Percentiles rank a stretch among this genome's conserved stretches.
Conservation (phyloP, 2,329 filamentous ascomycete species). For the Annulohypoxylon truncatum region DNA sequence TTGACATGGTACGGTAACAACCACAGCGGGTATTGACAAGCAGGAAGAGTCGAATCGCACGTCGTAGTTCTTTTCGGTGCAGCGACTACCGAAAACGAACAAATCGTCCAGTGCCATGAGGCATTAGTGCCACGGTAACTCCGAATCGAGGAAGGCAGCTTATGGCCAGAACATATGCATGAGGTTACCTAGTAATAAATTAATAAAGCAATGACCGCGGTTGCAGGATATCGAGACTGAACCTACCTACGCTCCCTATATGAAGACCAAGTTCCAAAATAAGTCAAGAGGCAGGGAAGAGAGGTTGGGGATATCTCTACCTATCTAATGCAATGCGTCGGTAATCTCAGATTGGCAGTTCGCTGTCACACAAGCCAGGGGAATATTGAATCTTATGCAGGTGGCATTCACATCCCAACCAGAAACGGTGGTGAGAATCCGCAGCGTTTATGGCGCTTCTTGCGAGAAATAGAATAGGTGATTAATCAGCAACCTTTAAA, state of each 20-base stretch:
- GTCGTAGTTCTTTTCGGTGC: slow-evolving; percentile 11
- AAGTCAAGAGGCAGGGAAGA: not conserved
- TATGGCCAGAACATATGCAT: not conserved
- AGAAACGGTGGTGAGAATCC: slow-evolving; percentile 19
- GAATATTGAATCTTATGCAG: not conserved
- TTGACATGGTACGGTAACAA: slow-evolving; percentile 10
- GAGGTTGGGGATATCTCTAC: slow-evolving; percentile 10
- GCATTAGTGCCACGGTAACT: slow-evolving; percentile 14
- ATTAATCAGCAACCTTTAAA: not conserved
- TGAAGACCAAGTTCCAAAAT: slow-evolving; percentile 5
- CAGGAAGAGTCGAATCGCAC: slow-evolving; percentile 15
- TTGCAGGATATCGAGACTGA: not conserved
- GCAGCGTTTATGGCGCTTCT: slow-evolving; percentile 23
- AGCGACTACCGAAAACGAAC: slow-evolving; percentile 19
- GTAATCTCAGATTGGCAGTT: slow-evolving; percentile 35
- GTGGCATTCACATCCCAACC: slow-evolving; percentile 19
- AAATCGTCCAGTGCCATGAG: slow-evolving; percentile 7
- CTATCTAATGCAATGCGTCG: slow-evolving; percentile 13
- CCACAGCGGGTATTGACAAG: slow-evolving; percentile 13
- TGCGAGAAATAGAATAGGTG: slow-evolving; percentile 12
- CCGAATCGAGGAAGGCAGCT: not conserved
- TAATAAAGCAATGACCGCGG: slow-evolving; percentile 13
- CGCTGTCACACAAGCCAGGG: slow-evolving; percentile 20
- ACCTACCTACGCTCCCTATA: not conserved
- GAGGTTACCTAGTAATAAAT: slow-evolving; percentile 17